Conservation (phyloP, 306 rosid species). For the Purshia tridentata region DNA sequence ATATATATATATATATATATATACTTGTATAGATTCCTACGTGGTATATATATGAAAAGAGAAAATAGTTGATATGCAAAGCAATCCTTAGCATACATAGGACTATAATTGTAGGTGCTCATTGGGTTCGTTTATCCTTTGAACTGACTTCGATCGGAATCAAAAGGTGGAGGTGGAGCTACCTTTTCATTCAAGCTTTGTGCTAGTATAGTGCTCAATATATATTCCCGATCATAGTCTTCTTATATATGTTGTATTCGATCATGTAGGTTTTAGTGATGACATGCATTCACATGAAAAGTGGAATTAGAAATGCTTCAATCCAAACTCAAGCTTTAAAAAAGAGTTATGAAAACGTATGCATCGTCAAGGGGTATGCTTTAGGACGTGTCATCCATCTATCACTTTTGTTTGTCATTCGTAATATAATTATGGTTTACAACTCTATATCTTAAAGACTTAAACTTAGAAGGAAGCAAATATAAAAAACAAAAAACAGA, state of each 20-base stretch:
- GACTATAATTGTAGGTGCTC: neutral
- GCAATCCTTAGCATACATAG: neutral
- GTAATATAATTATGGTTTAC: too few relatives aligned
- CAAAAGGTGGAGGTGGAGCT: neutral
- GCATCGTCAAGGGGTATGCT: neutral
- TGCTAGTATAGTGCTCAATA: too few relatives aligned
- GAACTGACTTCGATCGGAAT: constrained; percentile 4
- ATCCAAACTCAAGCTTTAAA: neutral
- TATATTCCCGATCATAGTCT: too few relatives aligned
- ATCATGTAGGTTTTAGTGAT: neutral
- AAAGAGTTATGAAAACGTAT: neutral
- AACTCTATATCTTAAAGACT: too few relatives aligned
- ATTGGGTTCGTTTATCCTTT: neutral
- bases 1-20: too few relatives aligned
- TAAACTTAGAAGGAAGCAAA: too few relatives aligned
- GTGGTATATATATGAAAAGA: neutral
- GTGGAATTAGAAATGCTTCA: neutral
- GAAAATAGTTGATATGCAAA: neutral
- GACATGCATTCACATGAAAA: neutral
- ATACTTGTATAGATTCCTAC: too few relatives aligned
- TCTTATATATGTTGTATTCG: neutral
- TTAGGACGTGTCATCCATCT: neutral
- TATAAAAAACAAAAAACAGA: too few relatives aligned
- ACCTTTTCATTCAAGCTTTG: neutral
- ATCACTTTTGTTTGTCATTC: too few relatives aligned